These are phyloP conservation scores for Crithidia bombi DNA, from an alignment of 208 protist species.

Conservation along the genomic window DNA sequence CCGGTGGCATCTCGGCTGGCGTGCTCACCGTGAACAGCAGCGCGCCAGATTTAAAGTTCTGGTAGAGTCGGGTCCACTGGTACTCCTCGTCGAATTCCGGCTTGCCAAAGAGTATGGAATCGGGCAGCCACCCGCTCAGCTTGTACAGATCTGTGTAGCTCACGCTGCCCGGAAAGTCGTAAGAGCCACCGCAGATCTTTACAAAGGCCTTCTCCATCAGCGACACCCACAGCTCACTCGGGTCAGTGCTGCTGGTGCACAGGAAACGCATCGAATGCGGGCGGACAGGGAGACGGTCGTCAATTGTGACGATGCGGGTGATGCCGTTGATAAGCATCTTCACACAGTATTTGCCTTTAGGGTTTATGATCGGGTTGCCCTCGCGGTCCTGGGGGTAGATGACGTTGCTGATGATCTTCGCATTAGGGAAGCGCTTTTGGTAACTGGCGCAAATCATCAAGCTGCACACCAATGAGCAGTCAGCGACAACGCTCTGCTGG, in stretches of 20 bases:
- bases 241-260: slow-evolving; percentile 50
- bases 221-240: slow-evolving; percentile 73
- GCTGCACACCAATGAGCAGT: slow-evolving; percentile 88
- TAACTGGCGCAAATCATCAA: slow-evolving; percentile 80
- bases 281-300: slow-evolving; percentile 83
- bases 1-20: slow-evolving; percentile 21
- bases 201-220: slow-evolving; percentile 91
- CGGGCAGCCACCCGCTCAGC: slow-evolving; percentile 88
- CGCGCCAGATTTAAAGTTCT: slow-evolving; percentile 59
- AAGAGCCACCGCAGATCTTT: slow-evolving; percentile 86
- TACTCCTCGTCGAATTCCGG: slow-evolving; percentile 65
- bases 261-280: slow-evolving; percentile 40
- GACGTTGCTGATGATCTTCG: slow-evolving; percentile 83
- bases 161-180: slow-evolving; percentile 86
- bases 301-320: slow-evolving; percentile 86
- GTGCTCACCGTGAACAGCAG: slow-evolving; percentile 79
- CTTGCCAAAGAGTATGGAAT: slow-evolving; percentile 45
- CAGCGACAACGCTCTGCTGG: slow-evolving; percentile 83
- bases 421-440: slow-evolving; percentile 82
- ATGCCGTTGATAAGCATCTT: slow-evolving; percentile 94
- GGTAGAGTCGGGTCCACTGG: slow-evolving; percentile 75
- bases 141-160: slow-evolving; percentile 89
- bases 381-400: slow-evolving; percentile 89
- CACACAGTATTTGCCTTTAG: slow-evolving; percentile 89
- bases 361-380: slow-evolving; percentile 78